Base-by-base conservation (phyloP, 106 monocot species). In the Dendrobium catenatum region DNA sequence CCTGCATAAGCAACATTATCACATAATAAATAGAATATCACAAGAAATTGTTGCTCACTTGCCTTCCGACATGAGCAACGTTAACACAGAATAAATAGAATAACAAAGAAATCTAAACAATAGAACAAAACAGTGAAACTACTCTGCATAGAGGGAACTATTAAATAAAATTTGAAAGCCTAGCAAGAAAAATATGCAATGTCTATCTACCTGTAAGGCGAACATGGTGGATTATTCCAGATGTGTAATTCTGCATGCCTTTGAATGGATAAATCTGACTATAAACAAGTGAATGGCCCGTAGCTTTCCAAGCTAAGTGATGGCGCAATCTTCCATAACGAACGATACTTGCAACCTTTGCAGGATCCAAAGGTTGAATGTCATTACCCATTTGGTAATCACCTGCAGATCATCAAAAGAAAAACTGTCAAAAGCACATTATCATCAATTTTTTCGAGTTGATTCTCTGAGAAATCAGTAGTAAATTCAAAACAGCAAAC, bases 211-310 rank as follows among this genome's bases (percentile, higher is more conserved):
- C 96, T 85, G 82, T 85, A 68, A 96, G 88, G 26, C 85, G 90
- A 81, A 92, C 96, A 87, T 93, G 96, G 80, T 96, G 96, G 29
- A 96, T 94, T 55, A 96, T 96, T 47, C 93, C 96, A 61, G 96
- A 96, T 17, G 93, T 88, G 78, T 94, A 96, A 55, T 96, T 96
- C 77, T 79, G 84, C 22, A 93, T 87, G 76, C 91, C 94, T 74
- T 87, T 81, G 79, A 90, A 96, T 11, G 93, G 96, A 85, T 92
- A 96, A 13, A 90, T 81, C 79, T 96, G 96, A 78, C 75, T 90
- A 74, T 96, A 96, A 26, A 94, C 81, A 42, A 96, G 90, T 18
- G 93, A 90, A 79, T 86, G 68, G 2, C 96, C 94, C 49, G 83
- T 68, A 68, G 92, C 90, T 70, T 79, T 72, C 58, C 49, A 27